These are phyloP conservation scores for Cucumis melo DNA, from an alignment of 306 rosid genomes.

Conservation along the genomic window DNA sequence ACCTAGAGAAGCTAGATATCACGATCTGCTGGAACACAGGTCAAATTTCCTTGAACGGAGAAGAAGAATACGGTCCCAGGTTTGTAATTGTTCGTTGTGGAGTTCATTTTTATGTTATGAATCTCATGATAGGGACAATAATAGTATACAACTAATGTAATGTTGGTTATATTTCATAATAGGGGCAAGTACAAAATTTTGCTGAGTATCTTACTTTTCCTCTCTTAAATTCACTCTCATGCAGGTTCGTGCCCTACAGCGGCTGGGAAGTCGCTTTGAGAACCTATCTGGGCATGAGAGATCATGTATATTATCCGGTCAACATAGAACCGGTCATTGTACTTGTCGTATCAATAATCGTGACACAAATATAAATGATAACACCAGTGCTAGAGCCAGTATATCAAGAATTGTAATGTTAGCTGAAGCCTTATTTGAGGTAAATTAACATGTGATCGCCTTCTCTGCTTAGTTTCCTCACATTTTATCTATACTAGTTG, in stretches of 20 bases:
- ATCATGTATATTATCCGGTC: slow-evolving; percentile 83
- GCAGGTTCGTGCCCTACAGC: slow-evolving; percentile 98
- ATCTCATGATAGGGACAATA: background rate
- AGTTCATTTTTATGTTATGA: slow-evolving; percentile 2
- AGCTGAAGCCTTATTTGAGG: slow-evolving; percentile 99
- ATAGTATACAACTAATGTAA: background rate
- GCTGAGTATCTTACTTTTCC: background rate
- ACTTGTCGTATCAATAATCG: slow-evolving; percentile 51
- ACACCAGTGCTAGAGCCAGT: slow-evolving; percentile 85
- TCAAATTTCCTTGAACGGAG: slow-evolving; percentile 93
- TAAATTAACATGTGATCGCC: slow-evolving; percentile 17
- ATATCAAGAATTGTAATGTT: slow-evolving; percentile 97
- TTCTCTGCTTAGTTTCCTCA: slow-evolving; percentile 11
- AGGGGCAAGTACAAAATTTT: background rate
- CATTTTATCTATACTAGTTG: slow-evolving; percentile 32
- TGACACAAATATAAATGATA: slow-evolving; percentile 45
- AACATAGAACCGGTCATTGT: slow-evolving; percentile 83
- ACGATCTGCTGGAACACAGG: slow-evolving; percentile 77
- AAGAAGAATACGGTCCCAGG: slow-evolving; percentile 97
- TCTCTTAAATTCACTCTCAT: background rate
- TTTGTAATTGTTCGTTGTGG: slow-evolving; percentile 24
- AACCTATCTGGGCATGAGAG: slow-evolving; percentile 92
- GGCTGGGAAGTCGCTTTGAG: slow-evolving; percentile 91
- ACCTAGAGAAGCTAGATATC: slow-evolving; percentile 78
- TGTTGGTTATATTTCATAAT: background rate